Conservation (phyloP, 306 rosid species). For the Styphnolobium japonicum region DNA sequence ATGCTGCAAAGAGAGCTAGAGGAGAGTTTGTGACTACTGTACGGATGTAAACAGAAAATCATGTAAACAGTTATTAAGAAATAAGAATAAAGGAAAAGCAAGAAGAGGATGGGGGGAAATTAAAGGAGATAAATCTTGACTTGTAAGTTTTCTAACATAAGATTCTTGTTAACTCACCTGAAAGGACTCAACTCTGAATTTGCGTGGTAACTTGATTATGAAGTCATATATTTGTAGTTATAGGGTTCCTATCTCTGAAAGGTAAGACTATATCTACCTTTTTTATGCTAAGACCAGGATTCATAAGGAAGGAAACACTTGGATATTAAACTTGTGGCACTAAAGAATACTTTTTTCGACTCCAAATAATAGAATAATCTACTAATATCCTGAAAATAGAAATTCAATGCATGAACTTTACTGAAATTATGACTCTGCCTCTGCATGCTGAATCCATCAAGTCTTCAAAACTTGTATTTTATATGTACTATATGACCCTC, state of each 20-base stretch:
- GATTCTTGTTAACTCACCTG: background rate
- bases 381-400: too few species aligned
- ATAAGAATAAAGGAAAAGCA: background rate
- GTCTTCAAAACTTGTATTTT: background rate
- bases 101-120: background rate
- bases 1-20: background rate
- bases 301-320: too few species aligned
- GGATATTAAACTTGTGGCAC: background rate
- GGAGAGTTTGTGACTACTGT: background rate
- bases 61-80: background rate
- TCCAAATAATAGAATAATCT: background rate
- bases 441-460: background rate
- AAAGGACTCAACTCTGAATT: background rate
- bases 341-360: background rate
- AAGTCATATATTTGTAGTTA: background rate
- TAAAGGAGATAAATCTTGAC: background rate
- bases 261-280: background rate
- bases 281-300: too few species aligned
- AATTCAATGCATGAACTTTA: background rate
- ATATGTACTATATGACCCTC: background rate
- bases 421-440: background rate
- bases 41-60: background rate
- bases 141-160: background rate
- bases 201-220: background rate
- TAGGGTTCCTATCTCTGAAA: background rate